These are phyloP conservation scores for Nicotiana attenuata DNA, from an alignment of 257 asterid genomes.

Conservation along the genomic window DNA sequence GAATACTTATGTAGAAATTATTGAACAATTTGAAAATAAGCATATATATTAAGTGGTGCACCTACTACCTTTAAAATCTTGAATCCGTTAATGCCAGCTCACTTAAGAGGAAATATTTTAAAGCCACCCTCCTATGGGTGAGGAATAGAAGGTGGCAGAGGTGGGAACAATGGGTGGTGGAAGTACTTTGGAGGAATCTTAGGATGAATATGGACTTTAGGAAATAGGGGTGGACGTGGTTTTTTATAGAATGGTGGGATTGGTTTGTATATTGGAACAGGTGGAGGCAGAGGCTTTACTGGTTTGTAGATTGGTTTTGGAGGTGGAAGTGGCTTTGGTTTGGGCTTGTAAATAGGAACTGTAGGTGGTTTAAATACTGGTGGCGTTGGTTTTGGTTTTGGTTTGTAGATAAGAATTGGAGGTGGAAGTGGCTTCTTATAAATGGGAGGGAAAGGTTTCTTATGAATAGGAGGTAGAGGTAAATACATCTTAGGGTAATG, in stretches of 20 bases:
- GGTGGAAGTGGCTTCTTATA: slow-evolving; percentile 26
- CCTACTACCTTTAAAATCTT: not conserved
- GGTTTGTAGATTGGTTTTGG: slow-evolving; percentile 28
- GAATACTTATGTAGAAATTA: no score
- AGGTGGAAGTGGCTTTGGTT: slow-evolving; percentile 25
- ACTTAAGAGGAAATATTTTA: not conserved
- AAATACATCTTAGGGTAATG: no score
- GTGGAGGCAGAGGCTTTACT: slow-evolving; percentile 30
- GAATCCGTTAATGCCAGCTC: not conserved
- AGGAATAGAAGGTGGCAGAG: slow-evolving; percentile 42
- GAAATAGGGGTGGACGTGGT: slow-evolving; percentile 29
- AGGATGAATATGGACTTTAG: not conserved
- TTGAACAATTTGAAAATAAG: no score
- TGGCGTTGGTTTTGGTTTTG: not conserved
- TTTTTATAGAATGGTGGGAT: slow-evolving; percentile 35
- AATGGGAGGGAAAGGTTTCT: not conserved
- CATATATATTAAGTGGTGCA: not conserved
- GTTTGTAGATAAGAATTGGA: not conserved
- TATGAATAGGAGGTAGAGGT: no score
- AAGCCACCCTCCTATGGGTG: not conserved
- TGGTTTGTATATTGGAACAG: slow-evolving; percentile 33
- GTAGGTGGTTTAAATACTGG: not conserved
- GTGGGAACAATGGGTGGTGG: slow-evolving; percentile 58
- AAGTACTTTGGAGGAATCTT: not conserved
- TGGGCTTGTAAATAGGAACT: slow-evolving; percentile 9